Evolutionary conservation across 2,329 filamentous ascomycete genomes (phyloP).

Genomic region (Claviceps sp.): DNA sequence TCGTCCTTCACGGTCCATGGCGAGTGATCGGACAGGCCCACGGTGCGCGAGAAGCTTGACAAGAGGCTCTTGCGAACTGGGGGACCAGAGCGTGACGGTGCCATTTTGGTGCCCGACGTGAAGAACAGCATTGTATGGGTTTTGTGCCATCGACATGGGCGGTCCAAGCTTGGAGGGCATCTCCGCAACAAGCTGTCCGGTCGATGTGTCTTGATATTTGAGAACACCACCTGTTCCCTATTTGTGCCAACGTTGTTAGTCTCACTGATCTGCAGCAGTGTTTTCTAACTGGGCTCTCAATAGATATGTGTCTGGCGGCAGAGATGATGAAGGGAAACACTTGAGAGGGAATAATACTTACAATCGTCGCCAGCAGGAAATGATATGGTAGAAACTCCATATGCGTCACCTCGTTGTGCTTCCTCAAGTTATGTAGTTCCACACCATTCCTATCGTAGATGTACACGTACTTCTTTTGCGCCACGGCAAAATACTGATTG

Average conservation of each 20-base stretch:
- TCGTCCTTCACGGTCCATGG: slow-evolving; percentile 75
- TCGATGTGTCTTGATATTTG: slow-evolving; percentile 92
- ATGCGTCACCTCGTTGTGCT: slow-evolving; percentile 80
- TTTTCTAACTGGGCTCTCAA: neutral
- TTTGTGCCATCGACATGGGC: slow-evolving; percentile 73
- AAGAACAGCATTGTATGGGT: slow-evolving; percentile 82
- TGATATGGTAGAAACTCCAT: slow-evolving; percentile 97
- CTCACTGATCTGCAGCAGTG: neutral
- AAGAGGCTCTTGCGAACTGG: slow-evolving; percentile 71
- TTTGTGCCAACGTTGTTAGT: neutral
- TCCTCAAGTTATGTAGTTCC: slow-evolving; percentile 81
- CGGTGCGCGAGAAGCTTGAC: slow-evolving; percentile 85
- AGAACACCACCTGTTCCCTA: slow-evolving; percentile 69
- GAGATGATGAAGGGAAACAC: neutral
- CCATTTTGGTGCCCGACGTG: slow-evolving; percentile 93
- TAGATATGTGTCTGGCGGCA: neutral
- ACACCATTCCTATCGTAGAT: slow-evolving; percentile 89
- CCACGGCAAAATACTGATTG: slow-evolving; percentile 85
- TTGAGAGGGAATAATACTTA: slow-evolving; percentile 27
- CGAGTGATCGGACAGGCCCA: slow-evolving; percentile 74
- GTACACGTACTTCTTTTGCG: slow-evolving; percentile 93
- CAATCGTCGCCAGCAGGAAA: slow-evolving; percentile 78
- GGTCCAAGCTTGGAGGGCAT: slow-evolving; percentile 73
- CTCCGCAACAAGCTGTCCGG: slow-evolving; percentile 76
- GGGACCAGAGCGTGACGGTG: slow-evolving; percentile 89